A percentile compares a stretch with the other conserved stretches of the same genome.
Conservation (phyloP, 179 eudicot genomes). For the Beta corolliflora region DNA sequence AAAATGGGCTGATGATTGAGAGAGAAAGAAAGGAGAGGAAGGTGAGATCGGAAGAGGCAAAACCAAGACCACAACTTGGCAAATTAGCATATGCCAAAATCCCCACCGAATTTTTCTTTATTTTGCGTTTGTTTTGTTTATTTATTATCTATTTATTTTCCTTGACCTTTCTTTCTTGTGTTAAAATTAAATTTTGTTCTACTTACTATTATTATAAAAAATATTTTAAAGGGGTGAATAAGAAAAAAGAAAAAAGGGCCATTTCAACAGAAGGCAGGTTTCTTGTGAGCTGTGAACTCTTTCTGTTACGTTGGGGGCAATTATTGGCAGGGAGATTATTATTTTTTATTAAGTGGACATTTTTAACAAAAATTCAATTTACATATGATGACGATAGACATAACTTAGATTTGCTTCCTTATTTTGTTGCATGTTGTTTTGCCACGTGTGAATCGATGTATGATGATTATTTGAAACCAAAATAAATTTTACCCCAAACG, state of each 20-base stretch:
- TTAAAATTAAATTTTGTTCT: constrained; percentile 1
- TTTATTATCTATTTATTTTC: neutral
- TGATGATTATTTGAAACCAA: too few species aligned
- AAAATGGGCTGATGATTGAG: constrained; percentile 12
- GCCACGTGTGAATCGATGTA: neutral
- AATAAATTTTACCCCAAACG: too few species aligned
- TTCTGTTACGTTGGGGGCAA: constrained; percentile 19
- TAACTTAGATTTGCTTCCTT: neutral
- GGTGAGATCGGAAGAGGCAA: constrained; percentile 46
- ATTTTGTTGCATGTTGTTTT: neutral
- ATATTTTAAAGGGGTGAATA: neutral
- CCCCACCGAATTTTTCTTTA: constrained; percentile 26
- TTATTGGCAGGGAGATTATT: constrained; percentile 5
- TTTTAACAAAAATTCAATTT: too few species aligned
- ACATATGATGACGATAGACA: neutral
- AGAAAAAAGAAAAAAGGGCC: neutral
- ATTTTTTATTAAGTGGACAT: neutral
- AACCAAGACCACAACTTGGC: constrained; percentile 43
- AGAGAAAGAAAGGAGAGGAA: constrained; percentile 30
- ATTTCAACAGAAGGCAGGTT: constrained; percentile 22
- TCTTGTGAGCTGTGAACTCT: constrained; percentile 27
- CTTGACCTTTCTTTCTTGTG: neutral
- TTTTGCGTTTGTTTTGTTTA: neutral
- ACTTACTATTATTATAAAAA: neutral
- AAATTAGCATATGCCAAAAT: constrained; percentile 45